Base-by-base conservation (phyloP, 176 grass and related monocot species). In the Juncus inflexus region DNA sequence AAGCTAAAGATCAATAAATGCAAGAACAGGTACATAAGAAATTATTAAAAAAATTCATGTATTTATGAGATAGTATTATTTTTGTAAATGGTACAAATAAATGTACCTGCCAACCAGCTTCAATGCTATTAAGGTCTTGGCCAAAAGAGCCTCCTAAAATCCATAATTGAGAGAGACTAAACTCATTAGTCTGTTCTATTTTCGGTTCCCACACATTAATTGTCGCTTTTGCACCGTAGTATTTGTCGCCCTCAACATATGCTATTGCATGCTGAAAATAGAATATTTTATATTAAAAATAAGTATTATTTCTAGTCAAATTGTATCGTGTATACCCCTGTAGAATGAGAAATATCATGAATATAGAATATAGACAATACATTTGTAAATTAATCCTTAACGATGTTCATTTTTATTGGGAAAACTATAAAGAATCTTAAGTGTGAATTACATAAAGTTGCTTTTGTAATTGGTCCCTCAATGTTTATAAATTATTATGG, bases 181-280 rank as follows among this genome's bases (percentile, higher is more conserved):
- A 97, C 72, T 97, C 94, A 55, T 86, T 84, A 0, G 80, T 50
- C 71, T 86, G 85, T 83, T 86, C 77, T 19, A 97, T 91, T 78
- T 81, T 86, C 35, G 94, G 85, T 43, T 75, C 81, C 94, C 94
- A 97, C 3, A 97, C 88, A 84, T 91, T 97, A 63, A 97, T 91
- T 62, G 84, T 89, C 41, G 83, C 94, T 80, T 92, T 91, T 10
- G 82, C 85, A 28, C 88, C 94, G 12, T 92, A 92, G 68, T 89
- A 97, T 58, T 91, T 97, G 55, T 97, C 94, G 0, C 88, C 88
- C 50, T 89, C 80, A 7, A 91, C 85, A 55, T 80, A 91, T 2
- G 80, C 83, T 76, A 86, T 86, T 5, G 94, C 85, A 72, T 91
- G 88, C 94, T 97, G 78, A 47, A 47, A 47, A 47, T 47, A 9